These are phyloP conservation scores for Nicotiana benthamiana DNA, from an alignment of 257 asterid genomes.

Conservation along the genomic window DNA sequence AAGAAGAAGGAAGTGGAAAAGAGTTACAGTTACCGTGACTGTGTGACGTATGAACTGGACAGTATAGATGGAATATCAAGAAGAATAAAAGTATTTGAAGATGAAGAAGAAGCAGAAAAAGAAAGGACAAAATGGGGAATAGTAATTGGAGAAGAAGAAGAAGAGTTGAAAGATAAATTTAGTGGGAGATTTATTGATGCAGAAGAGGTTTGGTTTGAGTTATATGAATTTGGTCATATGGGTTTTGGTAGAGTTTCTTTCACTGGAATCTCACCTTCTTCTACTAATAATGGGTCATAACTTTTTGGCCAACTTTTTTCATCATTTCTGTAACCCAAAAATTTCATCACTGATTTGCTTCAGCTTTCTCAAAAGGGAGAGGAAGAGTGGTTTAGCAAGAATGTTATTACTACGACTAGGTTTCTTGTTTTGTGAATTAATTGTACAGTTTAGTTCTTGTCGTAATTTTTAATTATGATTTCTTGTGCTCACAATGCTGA, in stretches of 20 bases:
- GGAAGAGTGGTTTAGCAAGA: background rate
- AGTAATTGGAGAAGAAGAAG: slow-evolving; percentile 30
- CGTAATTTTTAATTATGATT: background rate
- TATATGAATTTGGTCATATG: slow-evolving; percentile 62
- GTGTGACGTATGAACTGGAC: slow-evolving; percentile 28
- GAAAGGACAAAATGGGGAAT: slow-evolving; percentile 8
- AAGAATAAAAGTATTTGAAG: background rate
- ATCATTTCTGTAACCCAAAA: no score
- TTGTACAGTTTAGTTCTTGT: background rate
- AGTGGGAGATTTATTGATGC: slow-evolving; percentile 39
- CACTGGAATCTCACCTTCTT: slow-evolving; percentile 38
- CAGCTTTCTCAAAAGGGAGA: no score
- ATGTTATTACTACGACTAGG: background rate
- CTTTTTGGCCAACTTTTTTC: no score
- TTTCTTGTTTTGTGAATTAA: background rate
- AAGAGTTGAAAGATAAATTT: slow-evolving; percentile 20
- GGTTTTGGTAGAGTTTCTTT: slow-evolving; percentile 94
- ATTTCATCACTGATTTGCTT: background rate
- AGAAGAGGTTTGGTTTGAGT: slow-evolving; percentile 57
- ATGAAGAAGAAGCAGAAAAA: slow-evolving; percentile 3
- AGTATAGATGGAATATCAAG: slow-evolving; percentile 18
- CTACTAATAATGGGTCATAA: no score
- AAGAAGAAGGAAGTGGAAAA: slow-evolving; percentile 4
- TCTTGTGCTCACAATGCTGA: background rate
- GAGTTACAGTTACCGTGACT: slow-evolving; percentile 6